Evolutionary conservation across 140 eudicot species (phyloP).

Genomic region (Anethum foeniculum): DNA sequence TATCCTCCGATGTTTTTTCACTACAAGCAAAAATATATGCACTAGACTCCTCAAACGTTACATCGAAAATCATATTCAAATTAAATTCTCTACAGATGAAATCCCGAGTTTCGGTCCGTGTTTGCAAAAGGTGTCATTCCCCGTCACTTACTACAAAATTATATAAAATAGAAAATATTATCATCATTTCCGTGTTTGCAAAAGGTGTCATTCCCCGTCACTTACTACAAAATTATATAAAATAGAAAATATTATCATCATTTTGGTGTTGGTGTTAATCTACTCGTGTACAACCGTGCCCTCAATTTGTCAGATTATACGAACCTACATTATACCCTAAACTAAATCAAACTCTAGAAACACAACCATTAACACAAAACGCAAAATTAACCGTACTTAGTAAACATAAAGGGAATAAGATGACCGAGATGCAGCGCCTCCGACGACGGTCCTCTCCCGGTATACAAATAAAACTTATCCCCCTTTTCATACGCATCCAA

Average conservation of each 20-base stretch:
- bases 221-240: no score
- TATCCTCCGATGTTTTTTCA: neutral
- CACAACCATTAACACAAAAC: no score
- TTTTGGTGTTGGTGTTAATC: no score
- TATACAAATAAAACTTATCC: conserved; percentile 78
- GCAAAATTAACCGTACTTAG: neutral
- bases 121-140: no score
- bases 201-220: no score
- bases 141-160: no score
- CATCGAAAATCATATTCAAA: neutral
- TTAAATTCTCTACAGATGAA: neutral
- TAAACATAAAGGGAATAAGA: conserved; percentile 14
- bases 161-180: no score
- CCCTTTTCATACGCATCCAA: conserved; percentile 85
- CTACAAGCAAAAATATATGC: neutral
- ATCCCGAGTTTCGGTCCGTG: no score
- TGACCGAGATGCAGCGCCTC: conserved; percentile 18
- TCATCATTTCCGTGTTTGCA: no score
- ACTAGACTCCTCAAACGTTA: neutral
- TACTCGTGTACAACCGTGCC: no score
- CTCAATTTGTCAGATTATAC: neutral
- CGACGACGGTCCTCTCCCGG: conserved; percentile 70
- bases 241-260: no score
- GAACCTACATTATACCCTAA: neutral
- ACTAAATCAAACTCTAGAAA: neutral